Base-by-base conservation (phyloP, 768 basidiomycete species). In the Pisolithus tinctorius region DNA sequence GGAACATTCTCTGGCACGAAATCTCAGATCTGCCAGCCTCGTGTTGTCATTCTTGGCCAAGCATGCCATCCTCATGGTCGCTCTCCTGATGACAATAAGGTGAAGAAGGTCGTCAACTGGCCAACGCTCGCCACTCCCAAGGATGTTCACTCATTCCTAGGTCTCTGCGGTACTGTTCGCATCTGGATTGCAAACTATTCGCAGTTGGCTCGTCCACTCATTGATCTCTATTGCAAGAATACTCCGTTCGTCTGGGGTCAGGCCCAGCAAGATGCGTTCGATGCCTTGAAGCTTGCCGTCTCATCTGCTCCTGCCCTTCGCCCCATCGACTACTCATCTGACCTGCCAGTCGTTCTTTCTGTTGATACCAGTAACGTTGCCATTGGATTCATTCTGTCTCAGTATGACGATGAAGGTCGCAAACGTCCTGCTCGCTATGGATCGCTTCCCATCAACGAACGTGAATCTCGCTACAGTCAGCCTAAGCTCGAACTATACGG, bases 1-100 rank as follows among this genome's bases (percentile, higher is more conserved):
- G 66, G 64, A 0, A 77, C 69, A 0, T 67, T 76, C 23, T 73
- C 68, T 0, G 70, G 69, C 0, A 46, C 58, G 3, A 78, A 77
- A 48, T 54, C 67, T 0, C 27, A 59, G 0, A 42, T 77, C 0
- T 66, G 66, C 4, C 16, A 55, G 0, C 60, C 58, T 0, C 58
- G 66, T 38, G 54, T 66, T 0, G 53, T 58, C 0, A 62, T 76
- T 1, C 48, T 79, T 0, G 72, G 74, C 0, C 71, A 78, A 47
- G 45, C 0, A 75, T 72, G 49, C 73, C 67, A 0, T 64, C 59
- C 9, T 59, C 70, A 17, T 74, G 70, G 0, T 55, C 60, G 0
- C 26, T 67, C 0, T 68, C 70, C 0, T 34, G 64, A 73, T 4
- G 47, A 63, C 4, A 41, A 37, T 0, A 60, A 56, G 4, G 54